Conservation (phyloP, 2,329 filamentous ascomycete species). For the Clarireedia homoeocarpa region DNA sequence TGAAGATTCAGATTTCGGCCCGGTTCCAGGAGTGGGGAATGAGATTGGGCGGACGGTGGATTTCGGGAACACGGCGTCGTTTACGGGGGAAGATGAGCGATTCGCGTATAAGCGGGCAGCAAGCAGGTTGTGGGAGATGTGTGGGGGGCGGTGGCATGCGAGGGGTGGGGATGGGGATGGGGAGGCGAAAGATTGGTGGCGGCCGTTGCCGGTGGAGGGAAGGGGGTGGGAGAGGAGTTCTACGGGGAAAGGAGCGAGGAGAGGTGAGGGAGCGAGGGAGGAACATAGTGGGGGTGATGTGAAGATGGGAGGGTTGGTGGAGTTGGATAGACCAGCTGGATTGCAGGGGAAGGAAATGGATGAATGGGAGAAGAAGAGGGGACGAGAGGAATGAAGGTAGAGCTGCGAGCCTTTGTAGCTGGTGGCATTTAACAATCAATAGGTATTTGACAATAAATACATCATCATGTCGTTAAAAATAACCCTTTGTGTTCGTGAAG, state of each 20-base stretch:
- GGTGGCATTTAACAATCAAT: too few relatives aligned
- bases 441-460: too few relatives aligned
- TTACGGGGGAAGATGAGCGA: slow-evolving; percentile 73
- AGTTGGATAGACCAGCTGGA: slow-evolving; percentile 38
- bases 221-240: slow-evolving; percentile 53
- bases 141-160: slow-evolving; percentile 63
- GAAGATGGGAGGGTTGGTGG: slow-evolving; percentile 34
- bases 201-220: slow-evolving; percentile 54
- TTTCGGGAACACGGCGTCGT: slow-evolving; percentile 58
- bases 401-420: too few relatives aligned
- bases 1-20: slow-evolving; percentile 48
- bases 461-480: too few relatives aligned
- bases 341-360: slow-evolving; percentile 26
- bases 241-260: too few relatives aligned
- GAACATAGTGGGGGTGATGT: slow-evolving; percentile 29
- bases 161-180: slow-evolving; percentile 46
- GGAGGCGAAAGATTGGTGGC: slow-evolving; percentile 51
- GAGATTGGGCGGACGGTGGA: slow-evolving; percentile 40
- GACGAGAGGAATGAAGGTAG: too few relatives aligned
- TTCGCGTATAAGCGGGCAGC: slow-evolving; percentile 75
- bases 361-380: slow-evolving; percentile 8
- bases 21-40: slow-evolving; percentile 26
- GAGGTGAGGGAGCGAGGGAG: neutral
- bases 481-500: too few relatives aligned
- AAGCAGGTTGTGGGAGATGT: slow-evolving; percentile 77